Conservation (phyloP, 1,139 yeast species). For the Candida frijolesensis region DNA sequence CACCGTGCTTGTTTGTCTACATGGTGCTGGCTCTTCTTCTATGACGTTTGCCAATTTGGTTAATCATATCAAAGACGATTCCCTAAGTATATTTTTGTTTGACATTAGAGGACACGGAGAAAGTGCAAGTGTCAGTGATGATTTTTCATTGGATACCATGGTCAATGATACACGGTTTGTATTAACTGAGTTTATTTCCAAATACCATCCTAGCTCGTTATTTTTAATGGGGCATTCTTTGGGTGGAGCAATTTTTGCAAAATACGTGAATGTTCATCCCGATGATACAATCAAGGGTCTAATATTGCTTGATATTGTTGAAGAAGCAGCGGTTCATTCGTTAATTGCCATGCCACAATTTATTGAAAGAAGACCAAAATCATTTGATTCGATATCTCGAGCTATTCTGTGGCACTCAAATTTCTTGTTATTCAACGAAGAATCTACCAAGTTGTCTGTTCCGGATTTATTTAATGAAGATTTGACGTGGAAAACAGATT, state of each 20-base stretch:
- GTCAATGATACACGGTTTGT: slow-evolving; percentile 59
- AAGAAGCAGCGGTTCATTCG: slow-evolving; percentile 82
- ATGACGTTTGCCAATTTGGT: slow-evolving; percentile 69
- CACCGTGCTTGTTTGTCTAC: slow-evolving; percentile 75
- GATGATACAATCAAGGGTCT: slow-evolving; percentile 53
- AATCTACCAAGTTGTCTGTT: slow-evolving; percentile 74
- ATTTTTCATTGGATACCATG: slow-evolving; percentile 54
- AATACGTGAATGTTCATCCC: slow-evolving; percentile 26
- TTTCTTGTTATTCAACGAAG: slow-evolving; percentile 53
- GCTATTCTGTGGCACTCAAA: slow-evolving; percentile 87
- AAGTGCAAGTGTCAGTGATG: slow-evolving; percentile 23
- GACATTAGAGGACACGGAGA: slow-evolving; percentile 88
- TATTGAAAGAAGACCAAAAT: slow-evolving; percentile 60
- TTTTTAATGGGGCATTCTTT: slow-evolving; percentile 85
- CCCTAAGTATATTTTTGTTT: slow-evolving; percentile 61
- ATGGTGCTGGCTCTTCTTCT: slow-evolving; percentile 94
- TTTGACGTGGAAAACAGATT: slow-evolving; percentile 64
- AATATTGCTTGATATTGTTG: slow-evolving; percentile 86
- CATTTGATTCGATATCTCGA: slow-evolving; percentile 50
- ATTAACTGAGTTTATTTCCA: slow-evolving; percentile 35
- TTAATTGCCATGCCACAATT: slow-evolving; percentile 67
- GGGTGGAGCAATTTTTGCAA: slow-evolving; percentile 85
- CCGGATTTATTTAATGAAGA: slow-evolving; percentile 56
- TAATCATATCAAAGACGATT: slow-evolving; percentile 22
- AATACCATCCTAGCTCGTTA: slow-evolving; percentile 22